These are phyloP conservation scores for Pichia eremophila DNA, from an alignment of 805 yeast species.

Conservation along the genomic window DNA sequence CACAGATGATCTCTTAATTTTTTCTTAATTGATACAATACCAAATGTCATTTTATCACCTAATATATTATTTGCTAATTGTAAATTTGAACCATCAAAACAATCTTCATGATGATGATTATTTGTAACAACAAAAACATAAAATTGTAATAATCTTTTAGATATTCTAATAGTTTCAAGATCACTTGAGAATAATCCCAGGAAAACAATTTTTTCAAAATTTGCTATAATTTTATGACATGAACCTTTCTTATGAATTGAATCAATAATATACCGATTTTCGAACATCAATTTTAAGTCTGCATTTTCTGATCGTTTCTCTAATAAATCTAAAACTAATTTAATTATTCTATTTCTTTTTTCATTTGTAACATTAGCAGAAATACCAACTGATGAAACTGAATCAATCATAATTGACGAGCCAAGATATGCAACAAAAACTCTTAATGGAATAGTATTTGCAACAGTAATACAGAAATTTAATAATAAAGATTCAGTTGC, in stretches of 20 bases:
- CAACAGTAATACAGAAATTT: conserved; percentile 25
- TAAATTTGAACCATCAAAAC: conserved; percentile 24
- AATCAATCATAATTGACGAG: conserved; percentile 29
- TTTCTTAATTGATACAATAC: conserved; percentile 67
- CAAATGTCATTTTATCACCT: conserved; percentile 54
- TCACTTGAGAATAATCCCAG: conserved; percentile 44
- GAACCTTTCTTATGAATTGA: conserved; percentile 16
- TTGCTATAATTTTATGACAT: conserved; percentile 27
- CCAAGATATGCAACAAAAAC: conserved; percentile 31
- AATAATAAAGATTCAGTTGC: conserved; percentile 30
- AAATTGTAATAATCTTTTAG: conserved; percentile 32
- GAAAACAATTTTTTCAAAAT: conserved; percentile 43
- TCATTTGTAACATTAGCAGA: conserved; percentile 15
- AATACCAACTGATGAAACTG: conserved; percentile 25
- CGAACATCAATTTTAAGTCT: conserved; percentile 6
- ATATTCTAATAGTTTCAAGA: conserved; percentile 38
- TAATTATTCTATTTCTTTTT: conserved; percentile 27
- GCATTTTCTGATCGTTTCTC: conserved; percentile 25
- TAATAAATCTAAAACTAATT: conserved; percentile 30
- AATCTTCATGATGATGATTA: conserved; percentile 14
- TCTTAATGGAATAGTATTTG: conserved; percentile 21
- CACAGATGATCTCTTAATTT: conserved; percentile 39
- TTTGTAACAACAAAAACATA: conserved; percentile 17
- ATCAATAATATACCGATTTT: conserved; percentile 2
- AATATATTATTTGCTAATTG: conserved; percentile 36